A percentile compares a stretch with the other conserved stretches of the same genome.
Conservation (phyloP, 2,329 filamentous ascomycete species). For the Stagonosporopsis tanaceti region DNA sequence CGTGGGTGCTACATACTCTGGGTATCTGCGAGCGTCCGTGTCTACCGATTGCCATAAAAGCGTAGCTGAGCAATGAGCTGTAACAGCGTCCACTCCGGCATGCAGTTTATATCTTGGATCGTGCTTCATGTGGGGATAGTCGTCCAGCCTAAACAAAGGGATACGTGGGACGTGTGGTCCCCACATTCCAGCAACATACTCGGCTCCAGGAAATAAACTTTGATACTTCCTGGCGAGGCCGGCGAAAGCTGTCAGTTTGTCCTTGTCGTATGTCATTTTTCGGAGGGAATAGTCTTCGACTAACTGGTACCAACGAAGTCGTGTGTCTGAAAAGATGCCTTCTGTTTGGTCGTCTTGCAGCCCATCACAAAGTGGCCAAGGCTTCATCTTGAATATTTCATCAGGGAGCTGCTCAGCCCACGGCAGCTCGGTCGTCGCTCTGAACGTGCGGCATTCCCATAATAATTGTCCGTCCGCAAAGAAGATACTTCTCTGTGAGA, state of each 20-base stretch:
- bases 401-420: not conserved
- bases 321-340: not conserved
- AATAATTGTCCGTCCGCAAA: not conserved
- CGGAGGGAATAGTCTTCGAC: slow-evolving; percentile 6
- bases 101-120: too few species aligned
- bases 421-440: not conserved
- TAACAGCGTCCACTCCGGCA: not conserved
- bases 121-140: too few species aligned
- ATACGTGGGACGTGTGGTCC: not conserved
- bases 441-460: not conserved
- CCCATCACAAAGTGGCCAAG: not conserved
- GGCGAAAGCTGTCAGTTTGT: slow-evolving; percentile 1
- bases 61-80: too few species aligned
- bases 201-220: not conserved
- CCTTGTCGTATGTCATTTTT: not conserved
- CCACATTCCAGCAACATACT: slow-evolving; percentile 5
- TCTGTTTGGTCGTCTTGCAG: too few species aligned
- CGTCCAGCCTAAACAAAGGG: not conserved
- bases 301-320: not conserved
- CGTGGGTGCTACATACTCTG: not conserved
- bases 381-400: not conserved
- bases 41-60: too few species aligned
- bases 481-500: not conserved
- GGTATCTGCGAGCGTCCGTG: not conserved
- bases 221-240: not conserved